These are phyloP conservation scores for Bruguiera gymnorhiza DNA, from an alignment of 345 rosid species.

Conservation along the genomic window DNA sequence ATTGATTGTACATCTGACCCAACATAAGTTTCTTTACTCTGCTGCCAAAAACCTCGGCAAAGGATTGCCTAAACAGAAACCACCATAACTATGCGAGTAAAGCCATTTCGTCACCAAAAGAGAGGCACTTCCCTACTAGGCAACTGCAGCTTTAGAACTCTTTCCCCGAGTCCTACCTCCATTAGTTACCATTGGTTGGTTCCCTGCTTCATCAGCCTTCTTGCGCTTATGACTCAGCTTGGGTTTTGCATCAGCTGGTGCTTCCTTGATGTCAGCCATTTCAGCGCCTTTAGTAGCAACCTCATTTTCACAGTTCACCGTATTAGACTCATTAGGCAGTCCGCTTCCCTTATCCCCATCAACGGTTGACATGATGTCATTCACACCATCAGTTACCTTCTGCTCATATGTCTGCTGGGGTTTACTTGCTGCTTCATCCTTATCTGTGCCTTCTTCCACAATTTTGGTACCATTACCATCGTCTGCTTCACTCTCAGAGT, in stretches of 20 bases:
- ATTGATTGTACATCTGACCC: no score
- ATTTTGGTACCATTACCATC: background rate
- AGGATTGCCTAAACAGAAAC: background rate
- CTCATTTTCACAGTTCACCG: background rate
- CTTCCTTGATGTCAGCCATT: background rate
- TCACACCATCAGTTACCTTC: background rate
- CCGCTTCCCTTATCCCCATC: background rate
- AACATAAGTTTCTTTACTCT: no score
- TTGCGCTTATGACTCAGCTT: constrained; percentile 13
- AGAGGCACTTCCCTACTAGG: background rate
- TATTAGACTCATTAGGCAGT: background rate
- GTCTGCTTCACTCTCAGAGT: constrained; percentile 8
- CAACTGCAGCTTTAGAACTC: constrained; percentile 13
- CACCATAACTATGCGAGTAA: background rate
- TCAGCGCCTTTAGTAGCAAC: background rate
- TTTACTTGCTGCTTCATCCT: constrained; percentile 9
- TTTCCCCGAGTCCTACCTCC: constrained; percentile 20
- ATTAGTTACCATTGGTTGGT: constrained; percentile 3
- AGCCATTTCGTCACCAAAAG: background rate
- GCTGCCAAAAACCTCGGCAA: no score
- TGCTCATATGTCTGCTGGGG: background rate
- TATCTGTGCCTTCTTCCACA: background rate
- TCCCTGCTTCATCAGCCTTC: constrained; percentile 4
- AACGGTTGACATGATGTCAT: background rate
- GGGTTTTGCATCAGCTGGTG: background rate